Base-by-base conservation (phyloP, 2,329 filamentous ascomycete species). In the Calonectria ilicicola region DNA sequence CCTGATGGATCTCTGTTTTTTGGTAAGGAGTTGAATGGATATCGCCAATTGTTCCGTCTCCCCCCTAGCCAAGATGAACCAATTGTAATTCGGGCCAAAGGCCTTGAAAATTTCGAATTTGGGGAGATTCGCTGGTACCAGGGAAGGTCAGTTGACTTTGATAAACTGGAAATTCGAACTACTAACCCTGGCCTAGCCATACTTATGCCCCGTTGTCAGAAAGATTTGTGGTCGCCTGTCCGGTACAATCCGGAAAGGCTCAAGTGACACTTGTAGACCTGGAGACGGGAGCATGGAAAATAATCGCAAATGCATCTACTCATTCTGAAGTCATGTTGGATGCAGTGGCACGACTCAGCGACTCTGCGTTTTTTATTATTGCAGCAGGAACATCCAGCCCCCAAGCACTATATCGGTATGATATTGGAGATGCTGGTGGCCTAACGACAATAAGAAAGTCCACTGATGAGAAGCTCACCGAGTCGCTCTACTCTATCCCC, bases 1-100 rank as follows among this genome's bases (percentile, higher is more conserved):
- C 79, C 83, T 0, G 87, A 90, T 77, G 87, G 86, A 1, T 82
- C 81, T 12, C 76, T 90, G 2, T 88, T 87, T 72, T 90, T 87
- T 74, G 82, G 82, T 2, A 86, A 86, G 63, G 89, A 90, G 77
- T 78, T 77, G 1, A 83, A 80, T 2, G 85, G 85, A 1, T 89
- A 85, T 71, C 86, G 87, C 69, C 87, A 88, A 69, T 79, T 90
- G 9, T 89, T 87, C 72, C 81, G 82, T 1, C 78, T 84, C n/a
- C 70, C 72, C 4, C 79, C 82, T 1, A 80, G 78, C 1, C 72
- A 77, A 7, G 69, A 80, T 5, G 67, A 78, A 9, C 75, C 82
- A 0, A 66, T 74, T 12, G 79, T 81, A 19, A 73, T 89, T 10
- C 70, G 73, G 2, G 68, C 88, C 3, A 70, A 82, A 1, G 85